phyloP scores from a whole-genome alignment of 169 alveolate species.

The Plasmodium falciparum region DNA sequence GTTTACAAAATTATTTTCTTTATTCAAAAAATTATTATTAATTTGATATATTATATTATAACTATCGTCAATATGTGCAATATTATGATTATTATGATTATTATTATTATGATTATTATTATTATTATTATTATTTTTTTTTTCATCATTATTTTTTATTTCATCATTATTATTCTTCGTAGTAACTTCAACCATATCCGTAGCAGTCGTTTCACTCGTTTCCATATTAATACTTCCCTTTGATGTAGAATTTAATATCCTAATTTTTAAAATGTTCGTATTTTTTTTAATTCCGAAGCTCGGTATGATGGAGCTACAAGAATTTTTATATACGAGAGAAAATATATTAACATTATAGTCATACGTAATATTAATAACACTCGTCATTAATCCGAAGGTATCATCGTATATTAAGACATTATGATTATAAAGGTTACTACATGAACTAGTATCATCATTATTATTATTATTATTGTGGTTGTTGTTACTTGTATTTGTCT shows the following conservation, averaged over 20 bases:
- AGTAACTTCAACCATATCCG: no score
- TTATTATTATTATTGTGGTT: background rate
- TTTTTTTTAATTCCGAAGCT: slow-evolving; percentile 49
- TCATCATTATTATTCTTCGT: background rate
- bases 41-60: no score
- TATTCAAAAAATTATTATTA: no score
- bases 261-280: slow-evolving; percentile 24
- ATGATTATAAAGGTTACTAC: slow-evolving; percentile 3
- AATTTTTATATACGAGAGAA: slow-evolving; percentile 45
- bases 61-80: background rate
- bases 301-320: slow-evolving; percentile 34
- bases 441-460: background rate
- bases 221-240: background rate
- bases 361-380: slow-evolving; percentile 40
- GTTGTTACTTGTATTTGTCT: background rate
- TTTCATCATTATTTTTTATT: background rate
- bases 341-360: slow-evolving; percentile 39
- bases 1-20: no score
- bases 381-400: slow-evolving; percentile 30
- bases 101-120: background rate
- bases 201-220: no score
- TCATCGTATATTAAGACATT: slow-evolving; percentile 60
- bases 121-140: background rate
- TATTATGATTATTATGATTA: background rate
- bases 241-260: slow-evolving; percentile 5